Percentiles rank a stretch among this genome's conserved stretches.
phyloP scores from a whole-genome alignment of 2,329 filamentous ascomycete genomes.

The Didymellaceae sp. region DNA sequence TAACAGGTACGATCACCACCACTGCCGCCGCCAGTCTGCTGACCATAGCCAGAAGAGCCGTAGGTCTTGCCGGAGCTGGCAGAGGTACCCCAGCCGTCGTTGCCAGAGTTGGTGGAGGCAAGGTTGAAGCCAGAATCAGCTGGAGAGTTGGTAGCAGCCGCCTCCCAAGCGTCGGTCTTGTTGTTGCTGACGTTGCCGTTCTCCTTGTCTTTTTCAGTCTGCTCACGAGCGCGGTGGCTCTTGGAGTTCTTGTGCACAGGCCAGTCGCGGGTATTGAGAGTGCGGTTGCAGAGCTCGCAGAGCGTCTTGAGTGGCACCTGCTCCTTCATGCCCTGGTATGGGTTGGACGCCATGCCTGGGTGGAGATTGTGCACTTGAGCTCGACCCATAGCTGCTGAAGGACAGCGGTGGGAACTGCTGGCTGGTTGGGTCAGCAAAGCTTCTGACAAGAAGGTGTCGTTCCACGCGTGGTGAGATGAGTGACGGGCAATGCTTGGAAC shows the following conservation, averaged over 20 bases:
- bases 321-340: conserved; percentile 35
- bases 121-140: conserved; percentile 12
- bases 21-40: conserved; percentile 20
- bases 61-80: background rate
- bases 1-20: conserved; percentile 30
- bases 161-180: conserved; percentile 7
- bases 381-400: conserved; percentile 3
- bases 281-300: conserved; percentile 44
- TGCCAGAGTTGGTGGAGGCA: conserved; percentile 52
- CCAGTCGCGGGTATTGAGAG: conserved; percentile 43
- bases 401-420: no score
- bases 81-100: conserved; percentile 30
- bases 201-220: conserved; percentile 29
- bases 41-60: conserved; percentile 32
- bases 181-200: conserved; percentile 18
- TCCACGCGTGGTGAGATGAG: conserved; percentile 11
- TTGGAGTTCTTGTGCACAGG: conserved; percentile 40
- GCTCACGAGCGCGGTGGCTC: conserved; percentile 36
- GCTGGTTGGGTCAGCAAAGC: conserved; percentile 13
- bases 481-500: conserved; percentile 3
- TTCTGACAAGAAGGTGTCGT: background rate
- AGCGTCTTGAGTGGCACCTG: conserved; percentile 23
- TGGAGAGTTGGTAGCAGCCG: conserved; percentile 15
- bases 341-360: conserved; percentile 23
- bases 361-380: background rate